Conservation (phyloP, 2,329 filamentous ascomycete species). For the Calonectria ilicicola region DNA sequence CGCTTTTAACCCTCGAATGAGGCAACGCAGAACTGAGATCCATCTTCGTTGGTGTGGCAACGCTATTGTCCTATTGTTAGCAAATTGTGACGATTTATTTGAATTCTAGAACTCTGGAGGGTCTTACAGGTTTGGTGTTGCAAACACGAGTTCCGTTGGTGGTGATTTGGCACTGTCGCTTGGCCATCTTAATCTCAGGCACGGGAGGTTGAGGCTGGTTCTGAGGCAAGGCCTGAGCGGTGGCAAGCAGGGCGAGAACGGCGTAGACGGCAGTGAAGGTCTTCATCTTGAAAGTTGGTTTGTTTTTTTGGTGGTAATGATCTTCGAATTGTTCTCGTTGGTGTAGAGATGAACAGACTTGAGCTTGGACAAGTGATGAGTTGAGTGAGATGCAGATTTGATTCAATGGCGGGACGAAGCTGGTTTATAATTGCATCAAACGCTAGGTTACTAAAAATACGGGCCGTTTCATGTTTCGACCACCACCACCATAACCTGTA, state of each 20-base stretch:
- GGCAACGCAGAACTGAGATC: constrained; percentile 2
- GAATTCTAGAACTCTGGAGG: not conserved
- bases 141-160: not conserved
- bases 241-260: not conserved
- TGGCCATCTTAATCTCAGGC: not conserved
- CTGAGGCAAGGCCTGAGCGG: not conserved
- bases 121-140: constrained; percentile 1
- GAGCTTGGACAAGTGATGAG: not conserved
- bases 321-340: not conserved
- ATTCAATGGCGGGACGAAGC: not conserved
- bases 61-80: not conserved
- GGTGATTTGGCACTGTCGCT: not conserved
- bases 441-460: not conserved
- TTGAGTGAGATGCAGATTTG: not conserved
- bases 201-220: not conserved
- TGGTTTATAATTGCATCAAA: not conserved
- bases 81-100: not conserved
- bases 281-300: not conserved
- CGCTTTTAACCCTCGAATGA: not conserved
- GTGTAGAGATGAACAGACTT: not conserved
- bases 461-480: constrained; percentile 3
- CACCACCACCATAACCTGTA: not conserved
- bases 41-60: constrained; percentile 1
- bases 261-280: not conserved
- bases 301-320: not conserved